Evolutionary conservation across 306 rosid species (phyloP).

Genomic region (Fragaria vesca): DNA sequence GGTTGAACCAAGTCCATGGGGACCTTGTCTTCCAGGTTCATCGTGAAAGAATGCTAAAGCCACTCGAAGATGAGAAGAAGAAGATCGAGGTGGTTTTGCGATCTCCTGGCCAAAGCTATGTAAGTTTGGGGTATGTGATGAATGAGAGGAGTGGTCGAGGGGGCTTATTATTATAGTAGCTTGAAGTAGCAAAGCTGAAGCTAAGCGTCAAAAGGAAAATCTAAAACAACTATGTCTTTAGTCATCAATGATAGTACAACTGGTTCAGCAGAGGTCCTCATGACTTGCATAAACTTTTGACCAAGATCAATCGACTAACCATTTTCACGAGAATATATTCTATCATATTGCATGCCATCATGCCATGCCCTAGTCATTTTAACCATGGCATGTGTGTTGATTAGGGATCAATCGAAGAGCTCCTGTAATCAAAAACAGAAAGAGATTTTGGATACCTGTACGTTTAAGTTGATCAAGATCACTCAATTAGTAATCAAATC

Average conservation of each 20-base stretch:
- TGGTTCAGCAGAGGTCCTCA: conserved; percentile 35
- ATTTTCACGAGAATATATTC: conserved; percentile 8
- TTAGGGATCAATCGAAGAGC: not conserved
- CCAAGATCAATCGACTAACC: conserved; percentile 20
- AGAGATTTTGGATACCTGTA: not conserved
- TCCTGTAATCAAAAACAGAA: not conserved
- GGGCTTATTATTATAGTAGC: not conserved
- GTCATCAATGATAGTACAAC: conserved; percentile 19
- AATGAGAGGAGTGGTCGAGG: not conserved
- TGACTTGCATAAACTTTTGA: conserved; percentile 26
- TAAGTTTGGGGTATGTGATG: conserved; percentile 37
- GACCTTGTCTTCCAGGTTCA: conserved; percentile 69
- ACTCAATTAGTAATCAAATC: not conserved
- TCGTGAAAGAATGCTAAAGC: conserved; percentile 19
- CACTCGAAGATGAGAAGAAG: conserved; percentile 13
- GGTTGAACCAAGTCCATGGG: conserved; percentile 70
- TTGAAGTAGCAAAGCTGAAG: conserved; percentile 17
- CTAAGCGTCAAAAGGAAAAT: conserved; percentile 42
- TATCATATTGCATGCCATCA: not conserved
- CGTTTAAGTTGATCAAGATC: not conserved
- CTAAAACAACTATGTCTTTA: conserved; percentile 31
- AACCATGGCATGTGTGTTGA: not conserved
- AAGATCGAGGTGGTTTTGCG: not conserved
- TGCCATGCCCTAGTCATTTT: no score
- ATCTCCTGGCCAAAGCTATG: conserved; percentile 9